These are phyloP conservation scores for Saccharomycopsis oosterbeekiorum DNA, from an alignment of 805 yeast genomes.

Conservation along the genomic window DNA sequence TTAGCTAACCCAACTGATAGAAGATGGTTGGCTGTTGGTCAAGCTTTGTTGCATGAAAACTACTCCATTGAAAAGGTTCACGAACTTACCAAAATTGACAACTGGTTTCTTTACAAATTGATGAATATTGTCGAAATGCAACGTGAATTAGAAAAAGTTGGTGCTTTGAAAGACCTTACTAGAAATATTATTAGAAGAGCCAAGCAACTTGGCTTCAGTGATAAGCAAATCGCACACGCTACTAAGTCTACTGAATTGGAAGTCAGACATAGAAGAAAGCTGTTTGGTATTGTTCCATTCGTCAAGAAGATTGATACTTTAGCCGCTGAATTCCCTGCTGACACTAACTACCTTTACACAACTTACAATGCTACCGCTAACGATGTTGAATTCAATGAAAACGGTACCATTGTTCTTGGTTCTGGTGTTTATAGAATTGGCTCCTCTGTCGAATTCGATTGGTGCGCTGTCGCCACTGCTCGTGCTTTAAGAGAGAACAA, in stretches of 20 bases:
- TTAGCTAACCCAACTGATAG: constrained; percentile 87
- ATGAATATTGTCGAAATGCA: constrained; percentile 89
- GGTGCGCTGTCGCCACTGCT: constrained; percentile 98
- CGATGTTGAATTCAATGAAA: constrained; percentile 78
- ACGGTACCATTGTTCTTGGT: constrained; percentile 91
- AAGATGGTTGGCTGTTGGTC: constrained; percentile 97
- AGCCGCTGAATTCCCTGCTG: constrained; percentile 98
- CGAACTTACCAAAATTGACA: constrained; percentile 85
- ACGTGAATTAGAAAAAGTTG: constrained; percentile 60
- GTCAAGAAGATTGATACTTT: constrained; percentile 95
- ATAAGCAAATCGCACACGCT: constrained; percentile 78
- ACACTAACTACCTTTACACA: constrained; percentile 89
- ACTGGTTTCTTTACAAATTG: constrained; percentile 90
- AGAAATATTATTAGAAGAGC: constrained; percentile 66
- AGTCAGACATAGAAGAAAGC: constrained; percentile 74
- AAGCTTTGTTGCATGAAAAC: constrained; percentile 85
- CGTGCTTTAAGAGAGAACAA: constrained; percentile 85
- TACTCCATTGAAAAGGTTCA: constrained; percentile 89
- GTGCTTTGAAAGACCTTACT: constrained; percentile 49
- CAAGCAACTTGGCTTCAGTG: constrained; percentile 91
- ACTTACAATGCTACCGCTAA: constrained; percentile 86
- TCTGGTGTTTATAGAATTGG: constrained; percentile 99
- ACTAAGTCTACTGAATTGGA: constrained; percentile 67
- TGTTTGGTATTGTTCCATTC: constrained; percentile 75
- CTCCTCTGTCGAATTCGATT: constrained; percentile 95